phyloP scores from a whole-genome alignment of 2,329 filamentous ascomycete genomes.

The Fusarium bulbicola region DNA sequence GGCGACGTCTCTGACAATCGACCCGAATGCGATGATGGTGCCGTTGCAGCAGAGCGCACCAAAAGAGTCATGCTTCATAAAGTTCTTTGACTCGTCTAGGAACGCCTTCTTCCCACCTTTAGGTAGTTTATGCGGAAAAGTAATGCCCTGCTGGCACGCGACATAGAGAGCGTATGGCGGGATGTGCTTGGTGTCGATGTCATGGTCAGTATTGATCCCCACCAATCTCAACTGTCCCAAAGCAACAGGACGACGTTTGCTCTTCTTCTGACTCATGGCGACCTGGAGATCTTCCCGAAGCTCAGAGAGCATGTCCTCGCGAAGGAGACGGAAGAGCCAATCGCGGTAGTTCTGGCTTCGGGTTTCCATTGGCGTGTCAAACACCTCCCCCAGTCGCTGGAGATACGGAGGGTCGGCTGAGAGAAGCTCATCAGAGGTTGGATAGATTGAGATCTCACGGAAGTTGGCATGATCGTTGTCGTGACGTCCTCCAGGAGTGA shows the following conservation, averaged over 20 bases:
- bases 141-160: conserved; percentile 56
- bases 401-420: conserved; percentile 65
- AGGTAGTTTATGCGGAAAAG: conserved; percentile 48
- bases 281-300: conserved; percentile 68
- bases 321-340: conserved; percentile 75
- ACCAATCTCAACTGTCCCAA: conserved; percentile 52
- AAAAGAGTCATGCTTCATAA: conserved; percentile 68
- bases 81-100: conserved; percentile 56
- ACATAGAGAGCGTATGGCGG: conserved; percentile 49
- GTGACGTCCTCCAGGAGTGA: conserved; percentile 71
- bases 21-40: conserved; percentile 68
- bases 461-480: conserved; percentile 76
- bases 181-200: conserved; percentile 31
- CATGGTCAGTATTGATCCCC: conserved; percentile 49
- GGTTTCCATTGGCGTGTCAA: conserved; percentile 46
- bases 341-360: conserved; percentile 66
- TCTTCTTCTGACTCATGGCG: conserved; percentile 57
- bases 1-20: conserved; percentile 61
- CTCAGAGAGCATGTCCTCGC: conserved; percentile 76
- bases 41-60: conserved; percentile 65
- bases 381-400: conserved; percentile 60
- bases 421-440: conserved; percentile 71
- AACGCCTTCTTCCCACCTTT: conserved; percentile 51
- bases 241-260: conserved; percentile 51
- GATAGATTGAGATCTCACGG: conserved; percentile 68